Percentiles rank a stretch among this genome's conserved stretches.
phyloP scores from a whole-genome alignment of 2,329 filamentous ascomycete genomes.

The Talaromyces sp. region DNA sequence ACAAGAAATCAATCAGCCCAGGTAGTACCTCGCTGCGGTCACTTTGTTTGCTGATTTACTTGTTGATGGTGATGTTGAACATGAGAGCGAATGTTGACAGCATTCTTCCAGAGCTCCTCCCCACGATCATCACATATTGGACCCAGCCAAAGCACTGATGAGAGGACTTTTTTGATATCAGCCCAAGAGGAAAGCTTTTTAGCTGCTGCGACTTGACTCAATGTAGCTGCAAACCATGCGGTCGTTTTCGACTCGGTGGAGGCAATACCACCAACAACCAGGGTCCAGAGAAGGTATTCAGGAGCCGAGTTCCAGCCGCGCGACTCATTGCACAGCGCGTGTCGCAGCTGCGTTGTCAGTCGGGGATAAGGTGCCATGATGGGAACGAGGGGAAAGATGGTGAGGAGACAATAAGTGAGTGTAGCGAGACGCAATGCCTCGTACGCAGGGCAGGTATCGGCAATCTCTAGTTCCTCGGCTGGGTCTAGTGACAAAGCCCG shows the following conservation, averaged over 20 bases:
- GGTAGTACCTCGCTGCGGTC: not conserved
- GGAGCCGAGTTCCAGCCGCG: slow-evolving; percentile 14
- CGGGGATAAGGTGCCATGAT: slow-evolving; percentile 18
- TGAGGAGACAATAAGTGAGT: slow-evolving; percentile 18
- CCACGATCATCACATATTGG: slow-evolving; percentile 19
- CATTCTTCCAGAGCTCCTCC: slow-evolving; percentile 15
- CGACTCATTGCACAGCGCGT: slow-evolving; percentile 12
- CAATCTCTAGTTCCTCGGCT: not conserved
- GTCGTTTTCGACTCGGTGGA: slow-evolving; percentile 16
- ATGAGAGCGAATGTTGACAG: slow-evolving; percentile 7
- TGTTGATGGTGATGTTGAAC: slow-evolving; percentile 6
- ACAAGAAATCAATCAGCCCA: not conserved
- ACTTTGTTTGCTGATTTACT: not conserved
- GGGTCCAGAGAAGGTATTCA: slow-evolving; percentile 17
- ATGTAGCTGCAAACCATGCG: slow-evolving; percentile 14
- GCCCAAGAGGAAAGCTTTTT: slow-evolving; percentile 16
- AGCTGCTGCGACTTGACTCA: slow-evolving; percentile 14
- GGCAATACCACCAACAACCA: slow-evolving; percentile 18
- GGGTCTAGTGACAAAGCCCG: slow-evolving; percentile 17
- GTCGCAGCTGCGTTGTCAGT: slow-evolving; percentile 14
- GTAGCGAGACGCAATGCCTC: slow-evolving; percentile 18
- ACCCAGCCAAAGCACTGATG: slow-evolving; percentile 18
- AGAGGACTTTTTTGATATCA: slow-evolving; percentile 14
- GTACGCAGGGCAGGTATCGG: slow-evolving; percentile 12
- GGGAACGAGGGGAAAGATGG: slow-evolving; percentile 19